These are phyloP conservation scores for Umbelopsis sp. DNA, from an alignment of 192 early-diverging fungal genomes.

Conservation along the genomic window DNA sequence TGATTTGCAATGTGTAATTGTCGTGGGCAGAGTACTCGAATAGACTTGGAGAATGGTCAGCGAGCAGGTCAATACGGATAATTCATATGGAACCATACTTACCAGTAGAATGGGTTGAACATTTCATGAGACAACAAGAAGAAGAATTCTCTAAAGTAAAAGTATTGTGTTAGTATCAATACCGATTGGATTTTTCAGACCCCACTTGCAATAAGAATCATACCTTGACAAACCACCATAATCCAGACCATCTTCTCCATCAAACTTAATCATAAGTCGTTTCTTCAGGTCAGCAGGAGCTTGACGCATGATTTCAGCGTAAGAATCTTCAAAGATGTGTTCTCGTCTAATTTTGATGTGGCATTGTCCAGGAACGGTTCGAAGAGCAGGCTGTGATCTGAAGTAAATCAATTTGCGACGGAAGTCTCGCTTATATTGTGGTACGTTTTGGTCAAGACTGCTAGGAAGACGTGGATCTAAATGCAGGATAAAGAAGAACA, in stretches of 20 bases:
- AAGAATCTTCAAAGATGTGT: constrained; percentile 94
- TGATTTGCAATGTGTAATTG: constrained; percentile 98
- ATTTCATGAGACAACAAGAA: constrained; percentile 97
- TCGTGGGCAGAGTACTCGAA: constrained; percentile 99
- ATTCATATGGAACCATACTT: not conserved
- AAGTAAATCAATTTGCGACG: constrained; percentile 97
- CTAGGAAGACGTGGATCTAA: constrained; percentile 75
- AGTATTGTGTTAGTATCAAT: not conserved
- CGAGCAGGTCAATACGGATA: not conserved
- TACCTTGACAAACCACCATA: constrained; percentile 95
- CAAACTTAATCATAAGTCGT: constrained; percentile 97
- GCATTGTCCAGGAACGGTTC: constrained; percentile 85
- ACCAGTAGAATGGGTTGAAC: constrained; percentile 89
- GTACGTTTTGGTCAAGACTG: constrained; percentile 87
- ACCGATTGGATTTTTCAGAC: not conserved
- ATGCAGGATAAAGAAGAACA: constrained; percentile 11
- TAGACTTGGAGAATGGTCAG: constrained; percentile 58
- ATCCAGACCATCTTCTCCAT: constrained; percentile 97
- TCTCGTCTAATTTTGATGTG: constrained; percentile 90
- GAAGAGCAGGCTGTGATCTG: constrained; percentile 88
- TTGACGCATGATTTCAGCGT: constrained; percentile 94
- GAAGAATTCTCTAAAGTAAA: constrained; percentile 83
- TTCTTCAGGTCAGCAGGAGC: constrained; percentile 91
- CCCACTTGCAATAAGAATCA: constrained; percentile 1
- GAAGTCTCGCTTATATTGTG: constrained; percentile 99